A percentile compares a stretch with the other conserved stretches of the same genome.
Evolutionary conservation across 495 filamentous ascomycete genomes (phyloP).

Genomic region (Lepidopterella palustris): DNA sequence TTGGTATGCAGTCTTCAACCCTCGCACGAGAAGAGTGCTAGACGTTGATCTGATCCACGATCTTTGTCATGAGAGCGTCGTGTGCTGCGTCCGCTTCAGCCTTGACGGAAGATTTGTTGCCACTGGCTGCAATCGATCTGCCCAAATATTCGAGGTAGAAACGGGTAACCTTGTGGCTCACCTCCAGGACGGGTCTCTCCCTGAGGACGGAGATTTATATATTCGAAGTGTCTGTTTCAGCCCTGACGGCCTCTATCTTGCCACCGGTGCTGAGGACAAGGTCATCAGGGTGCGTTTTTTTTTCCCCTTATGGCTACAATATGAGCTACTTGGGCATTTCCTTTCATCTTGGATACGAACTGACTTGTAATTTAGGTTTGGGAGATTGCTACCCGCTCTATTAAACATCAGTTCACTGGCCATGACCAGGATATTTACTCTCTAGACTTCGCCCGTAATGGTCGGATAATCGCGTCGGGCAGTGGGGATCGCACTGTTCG

Average conservation of each 20-base stretch:
- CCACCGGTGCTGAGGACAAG: constrained; percentile 42
- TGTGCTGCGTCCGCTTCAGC: constrained; percentile 43
- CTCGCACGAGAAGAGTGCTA: constrained; percentile 32
- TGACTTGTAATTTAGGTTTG: constrained; percentile 32
- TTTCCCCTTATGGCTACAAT: neutral
- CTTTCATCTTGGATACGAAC: neutral
- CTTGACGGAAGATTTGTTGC: constrained; percentile 38
- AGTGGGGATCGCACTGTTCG: constrained; percentile 39
- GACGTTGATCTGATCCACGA: constrained; percentile 41
- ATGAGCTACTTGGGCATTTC: neutral
- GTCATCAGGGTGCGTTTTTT: constrained; percentile 36
- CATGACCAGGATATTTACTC: constrained; percentile 44
- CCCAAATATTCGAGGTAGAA: constrained; percentile 41
- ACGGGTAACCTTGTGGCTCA: constrained; percentile 34
- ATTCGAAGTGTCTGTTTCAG: constrained; percentile 44
- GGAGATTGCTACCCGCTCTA: constrained; percentile 35
- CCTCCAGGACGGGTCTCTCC: constrained; percentile 34
- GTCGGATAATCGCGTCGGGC: constrained; percentile 40
- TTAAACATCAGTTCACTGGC: constrained; percentile 37
- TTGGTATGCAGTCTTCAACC: constrained; percentile 42
- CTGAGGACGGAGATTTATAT: constrained; percentile 39
- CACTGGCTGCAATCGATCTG: constrained; percentile 40
- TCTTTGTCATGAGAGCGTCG: constrained; percentile 38
- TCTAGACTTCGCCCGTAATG: constrained; percentile 39
- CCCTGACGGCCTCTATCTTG: constrained; percentile 38